Evolutionary conservation across 1,139 yeast genomes (phyloP).

Genomic region (Debaryomycetaceae sp.): DNA sequence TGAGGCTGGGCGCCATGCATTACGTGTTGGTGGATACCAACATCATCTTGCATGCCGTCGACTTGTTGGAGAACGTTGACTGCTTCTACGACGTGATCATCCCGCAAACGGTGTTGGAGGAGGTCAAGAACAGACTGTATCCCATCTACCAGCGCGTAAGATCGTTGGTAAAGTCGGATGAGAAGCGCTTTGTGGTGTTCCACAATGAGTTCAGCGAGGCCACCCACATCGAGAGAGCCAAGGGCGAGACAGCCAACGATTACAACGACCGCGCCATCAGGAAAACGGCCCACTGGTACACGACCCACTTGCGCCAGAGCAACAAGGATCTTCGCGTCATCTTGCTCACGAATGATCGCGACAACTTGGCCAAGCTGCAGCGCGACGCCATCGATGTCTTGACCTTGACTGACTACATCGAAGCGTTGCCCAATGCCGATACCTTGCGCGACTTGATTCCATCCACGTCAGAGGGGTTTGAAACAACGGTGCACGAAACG

Average conservation of each 20-base stretch:
- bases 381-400: constrained; percentile 50
- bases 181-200: constrained; percentile 82
- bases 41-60: constrained; percentile 84
- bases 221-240: constrained; percentile 62
- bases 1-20: constrained; percentile 44
- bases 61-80: constrained; percentile 70
- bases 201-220: constrained; percentile 85
- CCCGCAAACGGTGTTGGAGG: constrained; percentile 93
- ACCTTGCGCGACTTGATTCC: constrained; percentile 82
- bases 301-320: constrained; percentile 51
- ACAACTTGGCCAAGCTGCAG: constrained; percentile 51
- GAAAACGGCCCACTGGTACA: constrained; percentile 67
- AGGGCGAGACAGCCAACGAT: constrained; percentile 78
- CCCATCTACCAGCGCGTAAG: constrained; percentile 87
- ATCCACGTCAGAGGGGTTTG: constrained; percentile 29
- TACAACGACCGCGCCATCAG: constrained; percentile 91
- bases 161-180: constrained; percentile 69
- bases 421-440: constrained; percentile 68
- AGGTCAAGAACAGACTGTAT: constrained; percentile 80
- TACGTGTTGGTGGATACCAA: constrained; percentile 86
- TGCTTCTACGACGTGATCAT: constrained; percentile 86
- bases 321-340: constrained; percentile 47
- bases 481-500: constrained; percentile 40
- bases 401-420: constrained; percentile 63
- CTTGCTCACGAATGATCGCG: constrained; percentile 74